Conservation (phyloP, 495 filamentous ascomycete genomes). For the Aspergillus baeticus region DNA sequence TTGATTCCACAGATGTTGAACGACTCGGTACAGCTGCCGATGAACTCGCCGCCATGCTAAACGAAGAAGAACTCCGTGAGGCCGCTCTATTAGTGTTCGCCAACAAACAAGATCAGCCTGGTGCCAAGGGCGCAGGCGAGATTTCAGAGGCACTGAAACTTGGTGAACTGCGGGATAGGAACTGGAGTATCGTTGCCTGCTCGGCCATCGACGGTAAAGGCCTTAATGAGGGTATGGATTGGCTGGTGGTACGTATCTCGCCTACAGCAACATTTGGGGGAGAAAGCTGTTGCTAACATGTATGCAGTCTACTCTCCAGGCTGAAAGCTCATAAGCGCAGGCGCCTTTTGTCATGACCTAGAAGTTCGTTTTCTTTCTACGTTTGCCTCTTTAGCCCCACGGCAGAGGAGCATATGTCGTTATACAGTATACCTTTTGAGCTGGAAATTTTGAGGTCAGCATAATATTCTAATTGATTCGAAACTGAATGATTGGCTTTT, state of each 20-base stretch:
- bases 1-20: constrained; percentile 96
- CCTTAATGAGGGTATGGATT: constrained; percentile 96
- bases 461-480: constrained; percentile 42
- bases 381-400: constrained; percentile 27
- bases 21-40: constrained; percentile 88
- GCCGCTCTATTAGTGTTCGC: constrained; percentile 93
- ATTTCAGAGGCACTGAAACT: constrained; percentile 90
- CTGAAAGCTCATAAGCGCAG: constrained; percentile 45
- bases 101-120: constrained; percentile 98
- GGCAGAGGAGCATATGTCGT: constrained; percentile 32
- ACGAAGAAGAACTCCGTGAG: constrained; percentile 93
- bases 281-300: constrained; percentile 12
- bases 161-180: constrained; percentile 88
- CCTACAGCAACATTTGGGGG: background rate
- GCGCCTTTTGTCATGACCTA: constrained; percentile 37
- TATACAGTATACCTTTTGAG: constrained; percentile 36
- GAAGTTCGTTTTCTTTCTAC: constrained; percentile 32
- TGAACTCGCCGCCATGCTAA: constrained; percentile 91
- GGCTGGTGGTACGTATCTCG: constrained; percentile 78
- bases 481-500: constrained; percentile 9
- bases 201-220: constrained; percentile 94
- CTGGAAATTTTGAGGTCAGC: constrained; percentile 26
- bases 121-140: constrained; percentile 93
- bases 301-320: constrained; percentile 46
- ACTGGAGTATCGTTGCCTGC: constrained; percentile 98